A percentile compares a stretch with the other conserved stretches of the same genome.
Evolutionary conservation across 169 alveolate species (phyloP).

Genomic region (Cryptosporidium ryanae): DNA sequence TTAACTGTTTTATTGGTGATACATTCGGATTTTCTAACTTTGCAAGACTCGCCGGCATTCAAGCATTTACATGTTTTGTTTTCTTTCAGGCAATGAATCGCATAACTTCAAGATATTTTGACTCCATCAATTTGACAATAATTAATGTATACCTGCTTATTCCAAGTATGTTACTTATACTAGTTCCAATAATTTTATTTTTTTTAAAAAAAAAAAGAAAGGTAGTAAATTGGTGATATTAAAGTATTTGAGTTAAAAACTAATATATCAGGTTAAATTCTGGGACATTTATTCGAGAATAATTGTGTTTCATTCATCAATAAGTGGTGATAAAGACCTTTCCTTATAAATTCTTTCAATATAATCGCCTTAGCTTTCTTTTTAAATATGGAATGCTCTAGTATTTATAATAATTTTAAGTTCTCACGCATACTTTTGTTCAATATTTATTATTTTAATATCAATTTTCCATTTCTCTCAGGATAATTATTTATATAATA

Average conservation of each 20-base stretch:
- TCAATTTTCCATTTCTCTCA: no score
- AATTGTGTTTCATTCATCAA: background rate
- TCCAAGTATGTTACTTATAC: constrained; percentile 21
- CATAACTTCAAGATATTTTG: constrained; percentile 44
- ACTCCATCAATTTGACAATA: constrained; percentile 11
- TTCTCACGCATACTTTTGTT: no score
- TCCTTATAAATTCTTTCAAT: no score
- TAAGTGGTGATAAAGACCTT: no score
- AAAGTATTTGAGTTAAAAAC: no score
- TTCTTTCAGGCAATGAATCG: constrained; percentile 64
- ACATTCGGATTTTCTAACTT: constrained; percentile 66
- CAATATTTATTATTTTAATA: no score
- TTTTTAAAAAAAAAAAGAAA: constrained; percentile 6
- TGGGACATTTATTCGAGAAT: background rate
- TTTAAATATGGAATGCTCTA: no score
- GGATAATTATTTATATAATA: no score
- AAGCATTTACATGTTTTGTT: constrained; percentile 68
- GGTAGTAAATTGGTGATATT: background rate
- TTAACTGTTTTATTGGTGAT: constrained; percentile 73
- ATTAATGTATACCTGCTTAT: constrained; percentile 45
- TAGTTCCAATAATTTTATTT: constrained; percentile 54
- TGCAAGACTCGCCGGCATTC: constrained; percentile 72
- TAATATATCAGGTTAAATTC: no score
- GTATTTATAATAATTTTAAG: no score
- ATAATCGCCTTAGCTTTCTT: no score